Evolutionary conservation across 495 filamentous ascomycete species (phyloP), one percentile per base, ranked within the genome.

Genomic region (Pyrenopolyporus hunteri): DNA sequence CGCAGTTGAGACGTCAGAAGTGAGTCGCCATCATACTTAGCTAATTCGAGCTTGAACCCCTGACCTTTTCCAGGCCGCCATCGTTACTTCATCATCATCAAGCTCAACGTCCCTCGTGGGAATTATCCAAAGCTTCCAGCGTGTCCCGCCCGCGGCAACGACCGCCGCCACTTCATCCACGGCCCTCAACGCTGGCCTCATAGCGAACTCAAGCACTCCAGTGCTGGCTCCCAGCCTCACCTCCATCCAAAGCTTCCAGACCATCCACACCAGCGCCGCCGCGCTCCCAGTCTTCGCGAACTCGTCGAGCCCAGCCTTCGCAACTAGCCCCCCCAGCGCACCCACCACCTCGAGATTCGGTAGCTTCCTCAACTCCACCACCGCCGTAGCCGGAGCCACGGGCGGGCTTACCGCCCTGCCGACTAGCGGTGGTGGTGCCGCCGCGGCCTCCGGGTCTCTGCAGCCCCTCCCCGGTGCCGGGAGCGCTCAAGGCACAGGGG

Each of bases 51-150:
- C 19, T 35, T 11, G 1, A 16, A 14, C 6, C 19, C 7, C 42
- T 54, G 23, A 61, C 49, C 3, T 48, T 42, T 35, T 10, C 3
- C 7, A 63, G 51, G n/a, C 37, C 11, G n/a, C 37, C 11, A 6
- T 33, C 16, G 25, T 13, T 8, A 22, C 25, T 17, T 7, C 44
- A 5, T n/a, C 51, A 9, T 44, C 51, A 1, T 14, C 14, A 35
- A 53, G 57, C 31, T 39, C 44, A 14, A 20, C n/a, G 6, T 28
- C 20, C 11, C 2, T 23, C 13, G 26, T 35, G 13, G 33, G 36
- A 28, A 44, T 9, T 44, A 16, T 63, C 40, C 53, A 64, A 14
- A 64, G 53, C 42, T 64, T 58, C 43, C 50, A 53, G 14, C 9
- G 23, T n/a, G 13, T 42, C 4, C 31, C 47, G 13, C 53, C 56